phyloP scores from a whole-genome alignment of 2,329 filamentous ascomycete species.

The Trichoderma sp. region DNA sequence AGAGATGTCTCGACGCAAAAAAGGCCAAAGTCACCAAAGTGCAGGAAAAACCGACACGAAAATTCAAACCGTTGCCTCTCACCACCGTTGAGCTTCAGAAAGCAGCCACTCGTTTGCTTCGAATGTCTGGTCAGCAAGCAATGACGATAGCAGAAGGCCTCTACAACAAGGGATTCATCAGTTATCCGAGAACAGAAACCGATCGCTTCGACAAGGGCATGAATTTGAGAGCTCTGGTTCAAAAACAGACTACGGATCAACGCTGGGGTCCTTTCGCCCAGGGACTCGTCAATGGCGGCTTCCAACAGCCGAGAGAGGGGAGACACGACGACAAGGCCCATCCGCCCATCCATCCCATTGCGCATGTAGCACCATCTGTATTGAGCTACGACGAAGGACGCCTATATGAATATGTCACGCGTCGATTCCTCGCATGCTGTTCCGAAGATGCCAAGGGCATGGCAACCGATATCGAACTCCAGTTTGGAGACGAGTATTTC shows the following conservation, averaged over 20 bases:
- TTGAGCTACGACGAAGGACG: conserved; percentile 69
- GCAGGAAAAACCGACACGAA: conserved; percentile 86
- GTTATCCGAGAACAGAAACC: conserved; percentile 95
- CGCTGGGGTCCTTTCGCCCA: conserved; percentile 83
- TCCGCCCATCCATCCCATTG: conserved; percentile 93
- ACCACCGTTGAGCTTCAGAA: conserved; percentile 98
- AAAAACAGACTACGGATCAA: conserved; percentile 78
- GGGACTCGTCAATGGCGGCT: conserved; percentile 72
- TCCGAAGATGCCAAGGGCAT: conserved; percentile 90
- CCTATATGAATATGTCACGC: conserved; percentile 90
- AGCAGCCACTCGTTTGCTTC: conserved; percentile 84
- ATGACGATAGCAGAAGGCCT: conserved; percentile 87
- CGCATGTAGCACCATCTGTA: conserved; percentile 72
- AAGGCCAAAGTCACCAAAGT: conserved; percentile 81
- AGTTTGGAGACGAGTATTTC: conserved; percentile 83
- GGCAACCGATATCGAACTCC: conserved; percentile 80
- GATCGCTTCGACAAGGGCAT: conserved; percentile 93
- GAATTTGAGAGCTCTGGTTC: conserved; percentile 76
- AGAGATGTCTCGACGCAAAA: conserved; percentile 78
- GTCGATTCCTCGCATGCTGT: conserved; percentile 93
- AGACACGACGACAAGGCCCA: conserved; percentile 95
- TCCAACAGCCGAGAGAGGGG: conserved; percentile 79
- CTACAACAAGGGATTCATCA: conserved; percentile 95
- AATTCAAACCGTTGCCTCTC: conserved; percentile 90
- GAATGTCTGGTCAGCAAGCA: conserved; percentile 87